These are phyloP conservation scores for Orbilia javanica DNA, from an alignment of 2,329 filamentous ascomycete species.

Conservation along the genomic window DNA sequence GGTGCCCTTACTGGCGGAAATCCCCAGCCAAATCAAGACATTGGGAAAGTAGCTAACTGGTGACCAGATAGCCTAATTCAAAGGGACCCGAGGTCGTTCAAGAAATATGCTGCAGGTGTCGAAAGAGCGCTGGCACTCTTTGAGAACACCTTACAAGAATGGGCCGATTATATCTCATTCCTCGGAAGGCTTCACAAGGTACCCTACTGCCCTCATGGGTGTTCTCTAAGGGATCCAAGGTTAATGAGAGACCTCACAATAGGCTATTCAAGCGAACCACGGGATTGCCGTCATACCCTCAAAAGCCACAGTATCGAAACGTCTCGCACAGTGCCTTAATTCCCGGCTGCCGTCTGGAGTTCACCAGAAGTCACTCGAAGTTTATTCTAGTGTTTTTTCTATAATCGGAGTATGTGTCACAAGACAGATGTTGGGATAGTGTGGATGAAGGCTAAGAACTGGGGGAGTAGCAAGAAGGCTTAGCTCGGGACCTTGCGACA, in stretches of 20 bases:
- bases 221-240: neutral
- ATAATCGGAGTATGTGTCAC: slow-evolving; percentile 76
- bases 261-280: slow-evolving; percentile 90
- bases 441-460: slow-evolving; percentile 54
- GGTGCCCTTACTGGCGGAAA: neutral
- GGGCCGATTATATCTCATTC: slow-evolving; percentile 99
- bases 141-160: slow-evolving; percentile 89
- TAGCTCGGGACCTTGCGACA: slow-evolving; percentile 84
- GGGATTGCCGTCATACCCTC: slow-evolving; percentile 80
- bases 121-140: slow-evolving; percentile 90
- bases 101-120: slow-evolving; percentile 88
- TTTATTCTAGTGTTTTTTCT: slow-evolving; percentile 89
- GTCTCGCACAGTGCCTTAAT: slow-evolving; percentile 93
- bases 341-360: slow-evolving; percentile 93
- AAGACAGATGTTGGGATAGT: slow-evolving; percentile 6
- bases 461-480: slow-evolving; percentile 72
- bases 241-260: neutral
- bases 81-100: slow-evolving; percentile 76
- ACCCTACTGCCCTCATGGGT: slow-evolving; percentile 33
- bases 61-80: slow-evolving; percentile 64
- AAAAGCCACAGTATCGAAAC: slow-evolving; percentile 85
- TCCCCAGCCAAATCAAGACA: neutral
- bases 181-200: slow-evolving; percentile 91
- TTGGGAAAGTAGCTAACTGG: slow-evolving; percentile 2
- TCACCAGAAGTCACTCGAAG: slow-evolving; percentile 95